Base-by-base conservation (phyloP, 2,329 filamentous ascomycete species). In the Saccharata proteae region DNA sequence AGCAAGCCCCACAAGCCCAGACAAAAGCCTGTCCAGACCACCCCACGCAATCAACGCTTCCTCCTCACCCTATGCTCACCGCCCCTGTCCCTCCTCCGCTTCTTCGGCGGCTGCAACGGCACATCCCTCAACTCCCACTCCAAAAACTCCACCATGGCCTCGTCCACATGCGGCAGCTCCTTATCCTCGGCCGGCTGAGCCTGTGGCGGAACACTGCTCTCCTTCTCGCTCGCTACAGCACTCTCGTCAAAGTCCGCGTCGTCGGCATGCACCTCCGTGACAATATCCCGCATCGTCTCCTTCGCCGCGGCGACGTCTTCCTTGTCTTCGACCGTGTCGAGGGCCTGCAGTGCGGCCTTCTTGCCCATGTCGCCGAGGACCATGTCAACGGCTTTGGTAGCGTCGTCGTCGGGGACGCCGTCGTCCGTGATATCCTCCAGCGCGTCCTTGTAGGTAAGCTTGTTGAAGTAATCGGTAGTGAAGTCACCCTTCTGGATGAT, bases 401-500 rank as follows among this genome's bases (percentile, higher is more conserved):
- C 81, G 6, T 40, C 38, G 10, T 26, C 29, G 22, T 42, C 36
- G 10, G 32, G 29, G 5, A 29, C 26, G 6, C 7, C 16, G 33
- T 49, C 65, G 9, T 67, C 61, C 11, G 33, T 28, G 6, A 35
- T 31, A 18, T 71, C 68, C 32, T 68, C 71, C 16, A 83, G 64
- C 30, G 81, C 76, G 38, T 83, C 80, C 21, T 72, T 67, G 30
- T 79, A 76, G 2, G 70, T 62, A 25, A 81, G 64, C 45, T 79
- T 84, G 46, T 85, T 85, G 58, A 93, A 88, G 53, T 93, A 86
- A 47, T 98, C 90, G 0, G 90, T 98, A 0, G 88, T 98, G 54
- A 98, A 98, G 43, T 88, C 85, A 40, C 90, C 90, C 52, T 96
- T 90, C 51, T 98, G 92, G 43, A 98, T 98, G 35, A 98, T 86